Base-by-base conservation (phyloP, 2,329 filamentous ascomycete genomes). In the Anthostomella pinea region DNA sequence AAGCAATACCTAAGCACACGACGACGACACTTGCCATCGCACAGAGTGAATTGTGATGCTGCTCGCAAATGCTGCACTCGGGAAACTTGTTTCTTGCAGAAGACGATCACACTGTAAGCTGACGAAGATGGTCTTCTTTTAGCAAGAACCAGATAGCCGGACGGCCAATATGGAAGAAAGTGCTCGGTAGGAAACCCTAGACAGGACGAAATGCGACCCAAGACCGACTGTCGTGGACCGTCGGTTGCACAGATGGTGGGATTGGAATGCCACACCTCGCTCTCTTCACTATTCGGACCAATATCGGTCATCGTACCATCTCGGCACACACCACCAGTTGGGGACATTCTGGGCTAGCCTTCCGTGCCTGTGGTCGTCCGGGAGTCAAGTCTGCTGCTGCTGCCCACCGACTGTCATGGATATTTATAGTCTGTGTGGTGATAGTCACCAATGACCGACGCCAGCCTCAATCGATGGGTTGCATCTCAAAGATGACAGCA, bases 161-260 rank as follows among this genome's bases (percentile, higher is more conserved):
- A 39, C 29, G 41, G 41, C n/a, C 34, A 43, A 43, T 43, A 41
- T 41, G 22, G 34, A 43, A 38, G 41, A 45, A 42, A 45, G 33
- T 48, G 38, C 24, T 49, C 30, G 29, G 41, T 35, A 23, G 21
- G 8, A 8, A n/a, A 23, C 21, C 21, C 21, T 39, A 35, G n/a
- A n/a, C 43, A 32, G 35, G 42, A 35, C 41, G 39, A 20, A 20
- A 45, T 48, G 45, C 41, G 41, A 45, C 43, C 43, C 40, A 38
- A 43, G 26, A 30, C 26, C 27, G 14, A 32, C 15, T 11, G 15
- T 26, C 21, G 11, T 10, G 11, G 6, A 44, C 35, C 25, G 38
- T 41, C 24, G 43, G 33, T 36, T 35, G 40, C 38, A 44, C 38
- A 37, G 46, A 41, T 39, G 38, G 36, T 29, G 36, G 15, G 9